Percentiles rank a stretch among this genome's conserved stretches.
Evolutionary conservation across 1,139 yeast genomes (phyloP).

Genomic region (Scheffersomyces illinoinensis): DNA sequence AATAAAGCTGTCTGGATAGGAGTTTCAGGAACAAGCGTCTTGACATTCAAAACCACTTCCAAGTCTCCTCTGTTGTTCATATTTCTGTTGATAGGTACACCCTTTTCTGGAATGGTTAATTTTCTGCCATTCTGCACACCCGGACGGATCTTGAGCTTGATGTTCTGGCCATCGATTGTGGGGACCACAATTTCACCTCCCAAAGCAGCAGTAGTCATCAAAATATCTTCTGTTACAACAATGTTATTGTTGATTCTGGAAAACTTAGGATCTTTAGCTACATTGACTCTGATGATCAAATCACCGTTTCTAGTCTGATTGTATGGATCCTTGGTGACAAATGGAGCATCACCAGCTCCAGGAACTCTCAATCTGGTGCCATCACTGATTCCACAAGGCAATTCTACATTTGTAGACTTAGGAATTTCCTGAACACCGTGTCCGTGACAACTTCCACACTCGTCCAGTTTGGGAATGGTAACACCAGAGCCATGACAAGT

Average conservation of each 20-base stretch:
- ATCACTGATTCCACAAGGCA: conserved; percentile 87
- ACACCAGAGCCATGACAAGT: conserved; percentile 91
- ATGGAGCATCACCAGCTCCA: conserved; percentile 91
- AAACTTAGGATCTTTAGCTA: conserved; percentile 71
- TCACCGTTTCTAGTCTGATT: conserved; percentile 79
- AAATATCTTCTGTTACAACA: conserved; percentile 63
- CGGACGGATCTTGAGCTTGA: conserved; percentile 79
- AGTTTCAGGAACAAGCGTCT: conserved; percentile 71
- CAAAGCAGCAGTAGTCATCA: conserved; percentile 94
- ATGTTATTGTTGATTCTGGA: conserved; percentile 66
- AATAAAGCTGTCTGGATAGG: conserved; percentile 90
- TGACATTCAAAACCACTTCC: conserved; percentile 72
- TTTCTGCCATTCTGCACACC: conserved; percentile 82
- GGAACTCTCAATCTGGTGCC: conserved; percentile 84
- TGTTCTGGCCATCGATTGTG: conserved; percentile 72
- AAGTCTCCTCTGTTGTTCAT: conserved; percentile 73
- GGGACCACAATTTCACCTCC: conserved; percentile 92
- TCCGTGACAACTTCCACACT: conserved; percentile 82
- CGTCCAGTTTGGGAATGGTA: conserved; percentile 62
- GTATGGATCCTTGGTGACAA: conserved; percentile 62
- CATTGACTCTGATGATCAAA: conserved; percentile 76
- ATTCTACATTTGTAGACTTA: conserved; percentile 72
- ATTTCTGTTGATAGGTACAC: conserved; percentile 71
- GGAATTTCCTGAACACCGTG: conserved; percentile 76
- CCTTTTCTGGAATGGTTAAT: conserved; percentile 81